Evolutionary conservation across 345 rosid species (phyloP), one percentile per base, ranked within the genome.

Genomic region (Euphorbia pulcherrima): DNA sequence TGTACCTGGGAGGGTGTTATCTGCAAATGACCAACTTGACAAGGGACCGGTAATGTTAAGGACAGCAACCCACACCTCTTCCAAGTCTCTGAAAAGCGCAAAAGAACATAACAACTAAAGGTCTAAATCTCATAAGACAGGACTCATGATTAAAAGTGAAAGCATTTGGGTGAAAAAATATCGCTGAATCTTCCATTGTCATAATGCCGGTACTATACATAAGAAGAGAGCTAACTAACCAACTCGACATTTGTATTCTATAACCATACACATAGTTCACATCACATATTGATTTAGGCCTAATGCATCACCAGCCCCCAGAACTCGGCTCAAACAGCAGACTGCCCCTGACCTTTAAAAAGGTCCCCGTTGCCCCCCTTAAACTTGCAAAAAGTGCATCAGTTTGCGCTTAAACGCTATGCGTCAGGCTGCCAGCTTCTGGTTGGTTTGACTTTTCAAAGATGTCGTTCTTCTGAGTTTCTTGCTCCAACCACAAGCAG

Each of bases 1-100:
- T 56, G 40, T 54, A 91, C 96, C 93, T 80, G 99, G 87, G 76
- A 83, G 85, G 70, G 60, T 80, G 21, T 83, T 78, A 70, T 89
- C 92, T 21, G 99, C 96, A 29, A 94, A 86, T 59, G 99, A 94
- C 99, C 99, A 94, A 74, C 83, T 79, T 12, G 96, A 86, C 75
- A 94, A 80, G 53, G 99, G 97, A 1, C 99, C 97, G 0, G 97
- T 92, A 71, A 94, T 83, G 78, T 94, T 94, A 58, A 94, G 84
- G 64, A 89, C 93, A 57, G 96, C 77, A 72, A 91, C 97, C 96
- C 97, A 94, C 21, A 94, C 85, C 80, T 94, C 97, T 73, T 89
- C 75, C 64, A 89, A 79, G 64, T 92, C 86, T 40, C 99, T 94
- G 86, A 76, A 81, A 79, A 37, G 24, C 1, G 13, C 2, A 44